Evolutionary conservation across 192 early-diverging fungal species (phyloP), one percentile per base, ranked within the genome.

Genomic region (Backusella westeae): DNA sequence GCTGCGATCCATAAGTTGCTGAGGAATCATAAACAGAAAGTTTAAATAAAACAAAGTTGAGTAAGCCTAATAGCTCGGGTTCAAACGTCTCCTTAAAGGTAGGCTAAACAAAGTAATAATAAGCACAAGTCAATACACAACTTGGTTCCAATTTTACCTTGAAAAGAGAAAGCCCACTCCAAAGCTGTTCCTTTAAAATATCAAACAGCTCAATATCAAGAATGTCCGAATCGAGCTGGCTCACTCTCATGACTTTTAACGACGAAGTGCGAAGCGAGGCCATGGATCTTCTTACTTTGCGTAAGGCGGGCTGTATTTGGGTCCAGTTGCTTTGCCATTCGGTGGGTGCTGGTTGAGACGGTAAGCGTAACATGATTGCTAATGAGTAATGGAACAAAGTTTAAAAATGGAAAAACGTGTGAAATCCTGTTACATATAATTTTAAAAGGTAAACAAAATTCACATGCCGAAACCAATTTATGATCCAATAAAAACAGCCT

Each of bases 221-320:
- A 21, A 95, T 83, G 38, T 94, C 92, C 1, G 94, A 90, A 82
- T 97, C 96, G 9, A 97, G 84, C 79, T 97, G 94, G 75, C 89
- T 89, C 39, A 96, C 94, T 29, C 95, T 89, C 83, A 92, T 86
- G 34, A 93, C 85, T 70, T 86, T 82, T 4, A 92, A 67, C 9
- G 89, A 85, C 0, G 87, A 83, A 10, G 87, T 85, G 32, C 80
- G 83, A 38, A 90, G 82, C 12, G 85, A 82, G 15, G 83, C 77
- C 69, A 90, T 83, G 26, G 86, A 86, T 26, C 86, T 82, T 38
- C 85, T 83, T 15, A 89, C 80, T 41, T 77, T 80, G 3, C 46
- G 65, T 10, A 89, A 77, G 7, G 86, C 77, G n/a, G 83, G 83
- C 71, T 89, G 88, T 69, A 86, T 78, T 21, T 81, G 49, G 52